These are phyloP conservation scores for Zygoascus flipseniorum DNA, from an alignment of 805 yeast genomes.

Conservation along the genomic window DNA sequence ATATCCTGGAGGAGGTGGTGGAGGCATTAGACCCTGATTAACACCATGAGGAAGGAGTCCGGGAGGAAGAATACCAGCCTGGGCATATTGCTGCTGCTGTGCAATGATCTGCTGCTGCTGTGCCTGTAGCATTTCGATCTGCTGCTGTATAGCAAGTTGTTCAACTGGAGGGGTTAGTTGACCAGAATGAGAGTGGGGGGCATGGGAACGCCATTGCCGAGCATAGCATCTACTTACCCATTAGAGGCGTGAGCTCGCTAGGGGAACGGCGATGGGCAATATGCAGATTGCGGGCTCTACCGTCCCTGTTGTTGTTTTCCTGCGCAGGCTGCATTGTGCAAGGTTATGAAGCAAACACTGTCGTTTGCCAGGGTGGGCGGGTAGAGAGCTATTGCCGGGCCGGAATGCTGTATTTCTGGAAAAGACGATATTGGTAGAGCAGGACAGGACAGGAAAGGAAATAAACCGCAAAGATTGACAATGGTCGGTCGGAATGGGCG, in stretches of 20 bases:
- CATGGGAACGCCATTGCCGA: neutral
- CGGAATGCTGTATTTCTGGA: no score
- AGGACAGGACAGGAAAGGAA: neutral
- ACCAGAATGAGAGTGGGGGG: neutral
- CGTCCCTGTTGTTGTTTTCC: slow-evolving; percentile 1
- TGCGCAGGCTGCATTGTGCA: neutral
- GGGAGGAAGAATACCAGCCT: slow-evolving; percentile 22
- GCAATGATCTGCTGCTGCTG: slow-evolving; percentile 81
- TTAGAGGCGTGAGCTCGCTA: slow-evolving; percentile 84
- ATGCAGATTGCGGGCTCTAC: slow-evolving; percentile 43
- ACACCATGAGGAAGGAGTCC: slow-evolving; percentile 18
- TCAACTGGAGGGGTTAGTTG: slow-evolving; percentile 41
- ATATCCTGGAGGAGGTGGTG: slow-evolving; percentile 14
- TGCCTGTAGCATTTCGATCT: slow-evolving; percentile 81
- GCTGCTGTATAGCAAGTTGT: slow-evolving; percentile 68
- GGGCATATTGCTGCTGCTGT: slow-evolving; percentile 47
- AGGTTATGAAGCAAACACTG: neutral
- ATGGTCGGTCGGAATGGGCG: neutral
- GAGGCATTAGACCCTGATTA: slow-evolving; percentile 14
- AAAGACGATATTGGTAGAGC: neutral
- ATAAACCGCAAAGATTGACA: neutral
- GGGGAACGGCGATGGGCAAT: slow-evolving; percentile 97
- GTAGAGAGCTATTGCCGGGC: no score
- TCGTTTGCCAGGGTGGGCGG: neutral
- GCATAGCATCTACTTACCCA: slow-evolving; percentile 42